These are phyloP conservation scores for Daldinia sp. DNA, from an alignment of 2,329 filamentous ascomycete genomes.

Conservation along the genomic window DNA sequence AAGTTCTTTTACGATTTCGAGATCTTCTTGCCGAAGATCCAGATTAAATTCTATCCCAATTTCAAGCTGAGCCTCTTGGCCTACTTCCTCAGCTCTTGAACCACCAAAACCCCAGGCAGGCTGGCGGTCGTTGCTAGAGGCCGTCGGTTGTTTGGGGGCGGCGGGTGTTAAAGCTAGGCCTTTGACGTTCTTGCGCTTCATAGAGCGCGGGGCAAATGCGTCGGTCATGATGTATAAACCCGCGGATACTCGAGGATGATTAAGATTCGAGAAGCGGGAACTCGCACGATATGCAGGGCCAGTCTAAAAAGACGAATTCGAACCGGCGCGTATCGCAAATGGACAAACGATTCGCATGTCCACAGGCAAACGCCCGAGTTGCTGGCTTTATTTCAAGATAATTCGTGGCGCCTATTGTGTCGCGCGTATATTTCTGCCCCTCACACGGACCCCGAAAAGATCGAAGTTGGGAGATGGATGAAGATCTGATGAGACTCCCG, in stretches of 20 bases:
- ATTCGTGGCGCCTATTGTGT: constrained; percentile 12
- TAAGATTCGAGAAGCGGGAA: constrained; percentile 10
- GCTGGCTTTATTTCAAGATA: constrained; percentile 10
- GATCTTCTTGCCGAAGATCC: constrained; percentile 88
- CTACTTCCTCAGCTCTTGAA: constrained; percentile 59
- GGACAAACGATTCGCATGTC: constrained; percentile 28
- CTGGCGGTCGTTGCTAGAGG: constrained; percentile 72
- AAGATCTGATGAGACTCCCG: constrained; percentile 26
- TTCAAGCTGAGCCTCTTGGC: constrained; percentile 74
- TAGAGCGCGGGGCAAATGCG: constrained; percentile 73
- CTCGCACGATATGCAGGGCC: constrained; percentile 13
- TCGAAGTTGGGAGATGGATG: constrained; percentile 26
- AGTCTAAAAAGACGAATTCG: constrained; percentile 16
- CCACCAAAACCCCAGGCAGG: constrained; percentile 54
- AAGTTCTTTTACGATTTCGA: constrained; percentile 92
- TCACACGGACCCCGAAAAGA: constrained; percentile 38
- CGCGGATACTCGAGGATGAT: constrained; percentile 7
- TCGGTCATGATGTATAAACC: constrained; percentile 64
- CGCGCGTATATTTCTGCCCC: constrained; percentile 33
- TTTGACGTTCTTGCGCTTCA: constrained; percentile 99
- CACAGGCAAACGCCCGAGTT: constrained; percentile 13
- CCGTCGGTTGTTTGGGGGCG: constrained; percentile 73
- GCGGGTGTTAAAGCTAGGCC: constrained; percentile 86
- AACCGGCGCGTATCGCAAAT: constrained; percentile 18
- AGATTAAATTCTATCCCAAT: constrained; percentile 98